Conservation (phyloP, 441 rosid species). For the Populus tomentosa region DNA sequence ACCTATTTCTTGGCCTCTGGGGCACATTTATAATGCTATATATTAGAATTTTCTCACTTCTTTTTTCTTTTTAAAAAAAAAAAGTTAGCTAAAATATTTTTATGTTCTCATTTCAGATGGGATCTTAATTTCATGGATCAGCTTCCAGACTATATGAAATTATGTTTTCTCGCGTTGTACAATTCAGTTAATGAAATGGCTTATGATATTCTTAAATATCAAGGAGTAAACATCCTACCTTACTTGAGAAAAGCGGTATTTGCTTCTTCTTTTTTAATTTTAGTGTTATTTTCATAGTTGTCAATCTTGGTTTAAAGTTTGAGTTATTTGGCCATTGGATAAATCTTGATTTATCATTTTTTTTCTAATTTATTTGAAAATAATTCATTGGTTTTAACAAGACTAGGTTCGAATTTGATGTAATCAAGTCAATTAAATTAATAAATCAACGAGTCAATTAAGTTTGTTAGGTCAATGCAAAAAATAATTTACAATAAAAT, state of each 20-base stretch:
- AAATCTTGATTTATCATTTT: no score
- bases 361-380: no score
- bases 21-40: background rate
- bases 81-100: no score
- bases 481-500: no score
- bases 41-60: background rate
- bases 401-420: background rate
- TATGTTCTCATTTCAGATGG: conserved; percentile 3
- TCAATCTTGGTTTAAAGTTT: rapidly evolving
- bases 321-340: background rate
- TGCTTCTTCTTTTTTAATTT: no score
- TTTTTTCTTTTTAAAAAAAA: no score
- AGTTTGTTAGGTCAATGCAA: no score
- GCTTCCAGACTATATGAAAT: conserved; percentile 21
- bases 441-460: no score
- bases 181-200: conserved; percentile 1
- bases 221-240: background rate
- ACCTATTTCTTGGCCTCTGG: background rate
- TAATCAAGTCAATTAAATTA: no score
- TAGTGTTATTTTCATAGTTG: no score
- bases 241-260: background rate
- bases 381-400: no score
- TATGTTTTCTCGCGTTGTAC: background rate
- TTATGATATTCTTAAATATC: background rate
- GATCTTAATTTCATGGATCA: conserved; percentile 4